Evolutionary conservation across 352 stramenopile species (phyloP).

Genomic region (Globisporangium nunn): DNA sequence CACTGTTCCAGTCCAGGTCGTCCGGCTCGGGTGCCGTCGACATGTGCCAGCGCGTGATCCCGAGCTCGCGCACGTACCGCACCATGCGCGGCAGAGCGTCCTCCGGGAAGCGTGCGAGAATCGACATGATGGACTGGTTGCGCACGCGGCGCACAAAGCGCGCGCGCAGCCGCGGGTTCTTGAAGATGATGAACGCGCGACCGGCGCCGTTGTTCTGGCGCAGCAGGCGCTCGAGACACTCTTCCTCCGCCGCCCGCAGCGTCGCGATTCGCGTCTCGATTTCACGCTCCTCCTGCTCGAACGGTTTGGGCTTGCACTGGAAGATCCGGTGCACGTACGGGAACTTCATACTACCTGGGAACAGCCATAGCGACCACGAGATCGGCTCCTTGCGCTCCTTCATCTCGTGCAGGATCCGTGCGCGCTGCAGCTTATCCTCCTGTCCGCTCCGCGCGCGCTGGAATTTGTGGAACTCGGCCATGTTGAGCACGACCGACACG

Average conservation of each 20-base stretch:
- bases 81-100: slow-evolving; percentile 47
- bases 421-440: slow-evolving; percentile 50
- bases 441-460: slow-evolving; percentile 41
- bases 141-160: slow-evolving; percentile 70
- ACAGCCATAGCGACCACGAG: slow-evolving; percentile 59
- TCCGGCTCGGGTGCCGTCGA: slow-evolving; percentile 70
- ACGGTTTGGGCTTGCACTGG: slow-evolving; percentile 30
- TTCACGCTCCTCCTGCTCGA: slow-evolving; percentile 31
- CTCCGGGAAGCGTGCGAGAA: slow-evolving; percentile 67
- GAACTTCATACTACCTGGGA: slow-evolving; percentile 68
- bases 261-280: slow-evolving; percentile 39
- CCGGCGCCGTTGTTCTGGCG: slow-evolving; percentile 66
- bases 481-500: slow-evolving; percentile 76
- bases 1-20: slow-evolving; percentile 82
- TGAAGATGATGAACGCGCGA: slow-evolving; percentile 80
- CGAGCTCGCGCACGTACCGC: slow-evolving; percentile 71
- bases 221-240: slow-evolving; percentile 49
- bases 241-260: slow-evolving; percentile 45
- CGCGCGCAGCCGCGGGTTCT: slow-evolving; percentile 56
- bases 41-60: slow-evolving; percentile 72
- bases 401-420: slow-evolving; percentile 43
- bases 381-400: slow-evolving; percentile 27
- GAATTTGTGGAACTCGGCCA: slow-evolving; percentile 62
- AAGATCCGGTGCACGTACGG: slow-evolving; percentile 52
- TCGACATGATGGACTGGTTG: slow-evolving; percentile 70